Conservation (phyloP, 2,329 filamentous ascomycete genomes). For the Claviceps sp. region DNA sequence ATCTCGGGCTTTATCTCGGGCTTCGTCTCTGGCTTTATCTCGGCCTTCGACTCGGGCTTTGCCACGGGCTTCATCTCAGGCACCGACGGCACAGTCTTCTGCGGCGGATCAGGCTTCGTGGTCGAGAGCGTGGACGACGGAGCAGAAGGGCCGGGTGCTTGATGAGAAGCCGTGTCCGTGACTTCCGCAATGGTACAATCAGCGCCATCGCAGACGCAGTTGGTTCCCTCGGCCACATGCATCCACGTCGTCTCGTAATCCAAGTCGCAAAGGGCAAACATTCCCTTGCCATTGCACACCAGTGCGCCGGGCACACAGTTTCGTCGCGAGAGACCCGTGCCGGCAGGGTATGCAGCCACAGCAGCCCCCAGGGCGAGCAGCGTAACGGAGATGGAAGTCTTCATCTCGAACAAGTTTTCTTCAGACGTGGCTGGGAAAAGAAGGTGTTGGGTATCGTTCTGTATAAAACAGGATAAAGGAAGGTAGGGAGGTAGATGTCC, state of each 20-base stretch:
- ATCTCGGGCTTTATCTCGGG: too few species aligned
- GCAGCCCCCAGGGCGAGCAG: neutral
- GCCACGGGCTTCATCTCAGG: neutral
- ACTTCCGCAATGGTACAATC: neutral
- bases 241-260: neutral
- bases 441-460: too few species aligned
- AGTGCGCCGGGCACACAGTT: slow-evolving; percentile 1
- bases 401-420: neutral
- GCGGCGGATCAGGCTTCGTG: neutral
- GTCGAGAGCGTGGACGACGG: neutral
- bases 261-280: slow-evolving; percentile 1
- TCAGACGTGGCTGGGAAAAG: too few species aligned
- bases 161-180: neutral
- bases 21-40: neutral
- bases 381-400: neutral
- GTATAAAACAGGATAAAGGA: too few species aligned
- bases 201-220: neutral
- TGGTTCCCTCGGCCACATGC: neutral
- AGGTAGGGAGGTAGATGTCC: too few species aligned
- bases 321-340: neutral
- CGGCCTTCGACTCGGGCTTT: neutral
- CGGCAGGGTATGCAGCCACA: slow-evolving; percentile 1
- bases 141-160: neutral
- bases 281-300: slow-evolving; percentile 1
- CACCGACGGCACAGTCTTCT: neutral